Evolutionary conservation across 495 filamentous ascomycete species (phyloP).

Genomic region (Neurospora sp.): DNA sequence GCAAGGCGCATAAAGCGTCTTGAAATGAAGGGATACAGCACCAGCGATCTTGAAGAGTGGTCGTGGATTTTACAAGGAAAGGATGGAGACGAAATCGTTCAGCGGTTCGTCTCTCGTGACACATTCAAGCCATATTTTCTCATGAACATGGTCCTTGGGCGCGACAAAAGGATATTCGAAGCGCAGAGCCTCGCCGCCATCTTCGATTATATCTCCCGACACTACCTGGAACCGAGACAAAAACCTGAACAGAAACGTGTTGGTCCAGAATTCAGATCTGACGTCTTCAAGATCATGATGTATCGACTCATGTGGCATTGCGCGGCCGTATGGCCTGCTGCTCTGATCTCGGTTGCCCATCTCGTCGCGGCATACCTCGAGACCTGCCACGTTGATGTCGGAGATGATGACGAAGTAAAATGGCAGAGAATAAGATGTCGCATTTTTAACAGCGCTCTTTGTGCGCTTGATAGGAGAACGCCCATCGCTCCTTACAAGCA

Average conservation of each 20-base stretch:
- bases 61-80: conserved; percentile 31
- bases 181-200: conserved; percentile 18
- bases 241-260: neutral
- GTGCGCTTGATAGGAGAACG: conserved; percentile 20
- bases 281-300: conserved; percentile 23
- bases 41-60: conserved; percentile 27
- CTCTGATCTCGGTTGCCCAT: conserved; percentile 23
- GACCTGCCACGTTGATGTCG: conserved; percentile 10
- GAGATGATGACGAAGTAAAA: neutral
- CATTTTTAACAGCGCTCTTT: conserved; percentile 28
- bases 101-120: conserved; percentile 24
- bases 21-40: conserved; percentile 13
- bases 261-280: conserved; percentile 9
- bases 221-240: conserved; percentile 13
- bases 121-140: conserved; percentile 31
- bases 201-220: conserved; percentile 21
- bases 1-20: conserved; percentile 15
- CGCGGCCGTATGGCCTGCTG: conserved; percentile 22
- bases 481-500: conserved; percentile 16
- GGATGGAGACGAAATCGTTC: conserved; percentile 21
- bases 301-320: conserved; percentile 24
- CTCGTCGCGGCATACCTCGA: conserved; percentile 26
- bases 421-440: conserved; percentile 14
- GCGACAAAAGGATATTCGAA: conserved; percentile 20
- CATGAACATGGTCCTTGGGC: conserved; percentile 22